These are phyloP conservation scores for Favolaschia claudopus DNA, from an alignment of 768 basidiomycete genomes.

Conservation along the genomic window DNA sequence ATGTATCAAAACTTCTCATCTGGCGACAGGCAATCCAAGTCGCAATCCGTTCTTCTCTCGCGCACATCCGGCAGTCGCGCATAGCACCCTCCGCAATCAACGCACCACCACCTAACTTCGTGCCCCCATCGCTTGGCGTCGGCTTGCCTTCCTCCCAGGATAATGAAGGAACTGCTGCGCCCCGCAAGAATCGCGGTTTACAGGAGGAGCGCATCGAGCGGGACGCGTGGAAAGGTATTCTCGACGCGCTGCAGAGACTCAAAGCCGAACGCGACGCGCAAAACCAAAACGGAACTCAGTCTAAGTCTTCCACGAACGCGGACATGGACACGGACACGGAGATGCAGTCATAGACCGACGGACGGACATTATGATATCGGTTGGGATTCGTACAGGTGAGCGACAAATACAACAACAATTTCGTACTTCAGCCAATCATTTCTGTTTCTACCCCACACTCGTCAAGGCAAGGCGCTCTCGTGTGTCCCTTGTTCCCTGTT, in stretches of 20 bases:
- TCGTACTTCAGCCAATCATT: neutral
- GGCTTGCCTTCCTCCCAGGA: conserved; percentile 60
- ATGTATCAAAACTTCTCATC: neutral
- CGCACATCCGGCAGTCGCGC: conserved; percentile 81
- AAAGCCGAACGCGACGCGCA: conserved; percentile 61
- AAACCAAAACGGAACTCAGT: neutral
- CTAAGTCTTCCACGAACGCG: conserved; percentile 29
- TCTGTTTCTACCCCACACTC: neutral
- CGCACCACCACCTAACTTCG: conserved; percentile 74
- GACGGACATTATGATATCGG: conserved; percentile 25
- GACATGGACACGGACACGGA: conserved; percentile 31
- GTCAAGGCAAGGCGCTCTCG: neutral
- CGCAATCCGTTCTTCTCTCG: conserved; percentile 78
- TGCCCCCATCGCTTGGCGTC: conserved; percentile 82
- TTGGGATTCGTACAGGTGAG: conserved; percentile 17
- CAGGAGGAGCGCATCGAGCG: conserved; percentile 81
- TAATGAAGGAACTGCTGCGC: conserved; percentile 40
- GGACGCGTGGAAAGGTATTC: conserved; percentile 80
- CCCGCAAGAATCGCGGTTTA: conserved; percentile 62
- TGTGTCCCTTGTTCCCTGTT: neutral
- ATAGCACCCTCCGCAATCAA: conserved; percentile 91
- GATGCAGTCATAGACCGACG: conserved; percentile 10
- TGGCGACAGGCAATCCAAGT: conserved; percentile 71
- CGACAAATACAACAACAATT: conserved; percentile 7
- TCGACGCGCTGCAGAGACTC: conserved; percentile 70